Evolutionary conservation across 108 stramenopile genomes (phyloP).

Genomic region (Cyclostephanos invisitatus): DNA sequence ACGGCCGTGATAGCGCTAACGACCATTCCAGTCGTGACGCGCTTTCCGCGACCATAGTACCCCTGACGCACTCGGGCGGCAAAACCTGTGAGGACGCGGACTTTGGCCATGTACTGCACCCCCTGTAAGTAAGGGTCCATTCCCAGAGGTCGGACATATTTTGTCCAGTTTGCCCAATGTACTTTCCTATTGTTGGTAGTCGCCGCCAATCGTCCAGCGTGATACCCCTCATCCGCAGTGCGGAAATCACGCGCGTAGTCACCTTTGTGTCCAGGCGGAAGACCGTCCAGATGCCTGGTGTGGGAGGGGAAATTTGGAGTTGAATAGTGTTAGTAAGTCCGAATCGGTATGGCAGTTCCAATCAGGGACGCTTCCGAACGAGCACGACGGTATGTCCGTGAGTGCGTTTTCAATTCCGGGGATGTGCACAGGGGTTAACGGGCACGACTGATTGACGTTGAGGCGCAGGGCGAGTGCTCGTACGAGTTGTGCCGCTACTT

Average conservation of each 20-base stretch:
- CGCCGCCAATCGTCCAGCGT: neutral
- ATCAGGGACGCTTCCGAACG: slow-evolving; percentile 11
- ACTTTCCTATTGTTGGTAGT: neutral
- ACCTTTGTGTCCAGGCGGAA: neutral
- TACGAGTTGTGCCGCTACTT: slow-evolving; percentile 3
- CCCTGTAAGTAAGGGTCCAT: slow-evolving; percentile 1
- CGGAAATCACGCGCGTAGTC: neutral
- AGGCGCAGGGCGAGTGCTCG: neutral
- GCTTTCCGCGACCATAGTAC: neutral
- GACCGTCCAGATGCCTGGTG: neutral
- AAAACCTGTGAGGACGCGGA: neutral
- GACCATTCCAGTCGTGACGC: neutral
- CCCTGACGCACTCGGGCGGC: neutral
- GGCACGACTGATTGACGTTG: neutral
- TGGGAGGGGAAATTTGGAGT: neutral
- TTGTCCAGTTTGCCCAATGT: neutral
- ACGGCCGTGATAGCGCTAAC: neutral
- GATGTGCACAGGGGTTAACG: slow-evolving; percentile 7
- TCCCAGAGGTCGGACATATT: slow-evolving; percentile 1
- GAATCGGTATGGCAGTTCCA: slow-evolving; percentile 9
- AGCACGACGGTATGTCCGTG: slow-evolving; percentile 14
- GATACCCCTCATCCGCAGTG: too few relatives aligned
- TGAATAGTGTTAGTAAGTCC: slow-evolving; percentile 8
- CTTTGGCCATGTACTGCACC: neutral
- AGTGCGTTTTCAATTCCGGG: slow-evolving; percentile 10